Percentiles rank a stretch among this genome's conserved stretches.
Evolutionary conservation across 225 moss, liverwort and hornwort genomes (phyloP).

Genomic region (Anthoceros angustus): DNA sequence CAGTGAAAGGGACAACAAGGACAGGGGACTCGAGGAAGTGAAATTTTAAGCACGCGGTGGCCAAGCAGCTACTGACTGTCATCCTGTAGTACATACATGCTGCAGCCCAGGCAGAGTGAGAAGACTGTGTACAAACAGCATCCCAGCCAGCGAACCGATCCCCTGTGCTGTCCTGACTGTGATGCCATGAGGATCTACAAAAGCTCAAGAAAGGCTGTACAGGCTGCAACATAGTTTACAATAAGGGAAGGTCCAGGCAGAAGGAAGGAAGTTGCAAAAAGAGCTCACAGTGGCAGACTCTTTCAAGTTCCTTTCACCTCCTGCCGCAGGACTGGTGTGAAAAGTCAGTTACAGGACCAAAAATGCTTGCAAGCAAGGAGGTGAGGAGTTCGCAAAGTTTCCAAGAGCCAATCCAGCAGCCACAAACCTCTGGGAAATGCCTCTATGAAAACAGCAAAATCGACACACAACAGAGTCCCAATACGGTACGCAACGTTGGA

Average conservation of each 20-base stretch:
- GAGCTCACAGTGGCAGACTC: not conserved
- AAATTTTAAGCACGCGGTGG: not conserved
- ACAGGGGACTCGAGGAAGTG: not conserved
- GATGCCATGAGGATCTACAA: too few species aligned
- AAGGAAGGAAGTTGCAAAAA: not conserved
- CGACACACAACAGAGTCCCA: not conserved
- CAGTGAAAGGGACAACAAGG: not conserved
- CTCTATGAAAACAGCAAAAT: not conserved
- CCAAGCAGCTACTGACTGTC: too few species aligned
- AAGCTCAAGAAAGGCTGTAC: too few species aligned
- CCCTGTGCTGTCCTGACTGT: too few species aligned
- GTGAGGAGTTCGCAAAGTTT: not conserved
- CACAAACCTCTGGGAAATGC: not conserved
- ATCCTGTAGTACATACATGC: too few species aligned
- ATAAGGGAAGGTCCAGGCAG: too few species aligned
- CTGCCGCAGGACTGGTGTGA: not conserved
- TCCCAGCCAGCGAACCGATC: too few species aligned
- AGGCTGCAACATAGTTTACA: too few species aligned
- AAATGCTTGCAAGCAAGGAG: not conserved
- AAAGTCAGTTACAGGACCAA: not conserved
- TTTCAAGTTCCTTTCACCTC: not conserved
- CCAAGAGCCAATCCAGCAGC: not conserved
- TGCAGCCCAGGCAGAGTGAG: too few species aligned
- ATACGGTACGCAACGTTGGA: not conserved
- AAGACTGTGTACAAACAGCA: too few species aligned